These are phyloP conservation scores for Ogataea populi-albae DNA, from an alignment of 805 yeast genomes.

Conservation along the genomic window DNA sequence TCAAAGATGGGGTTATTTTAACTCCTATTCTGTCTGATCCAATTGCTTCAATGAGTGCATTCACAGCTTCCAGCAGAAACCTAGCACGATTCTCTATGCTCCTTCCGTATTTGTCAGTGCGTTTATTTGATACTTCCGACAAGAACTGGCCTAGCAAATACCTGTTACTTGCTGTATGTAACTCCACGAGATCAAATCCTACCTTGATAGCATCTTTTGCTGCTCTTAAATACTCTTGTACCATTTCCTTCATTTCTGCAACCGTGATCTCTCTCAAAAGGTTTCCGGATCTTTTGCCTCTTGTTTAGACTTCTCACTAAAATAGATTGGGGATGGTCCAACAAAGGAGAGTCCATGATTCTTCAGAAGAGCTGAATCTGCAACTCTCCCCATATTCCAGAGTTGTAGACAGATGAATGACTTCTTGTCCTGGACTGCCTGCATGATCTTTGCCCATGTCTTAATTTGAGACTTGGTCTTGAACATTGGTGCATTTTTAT, in stretches of 20 bases:
- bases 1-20: conserved; percentile 46
- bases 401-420: conserved; percentile 47
- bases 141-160: conserved; percentile 38
- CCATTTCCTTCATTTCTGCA: conserved; percentile 38
- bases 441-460: conserved; percentile 48
- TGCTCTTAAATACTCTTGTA: conserved; percentile 41
- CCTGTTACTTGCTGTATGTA: conserved; percentile 41
- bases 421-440: conserved; percentile 48
- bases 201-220: conserved; percentile 38
- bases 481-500: conserved; percentile 47
- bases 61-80: conserved; percentile 45
- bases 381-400: conserved; percentile 48
- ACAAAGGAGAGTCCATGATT: conserved; percentile 36
- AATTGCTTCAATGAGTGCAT: conserved; percentile 44
- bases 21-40: conserved; percentile 49
- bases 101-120: conserved; percentile 44
- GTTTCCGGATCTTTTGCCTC: conserved; percentile 36
- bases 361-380: conserved; percentile 35
- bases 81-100: conserved; percentile 41
- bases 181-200: conserved; percentile 38
- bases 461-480: conserved; percentile 44
- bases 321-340: conserved; percentile 39
- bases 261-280: conserved; percentile 46
- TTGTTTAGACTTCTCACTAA: conserved; percentile 33
- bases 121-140: conserved; percentile 30